Percentiles rank a stretch among this genome's conserved stretches.
These are phyloP conservation scores for Caryopteris hybrid DNA, from an alignment of 305 asterid genomes.

Conservation along the genomic window DNA sequence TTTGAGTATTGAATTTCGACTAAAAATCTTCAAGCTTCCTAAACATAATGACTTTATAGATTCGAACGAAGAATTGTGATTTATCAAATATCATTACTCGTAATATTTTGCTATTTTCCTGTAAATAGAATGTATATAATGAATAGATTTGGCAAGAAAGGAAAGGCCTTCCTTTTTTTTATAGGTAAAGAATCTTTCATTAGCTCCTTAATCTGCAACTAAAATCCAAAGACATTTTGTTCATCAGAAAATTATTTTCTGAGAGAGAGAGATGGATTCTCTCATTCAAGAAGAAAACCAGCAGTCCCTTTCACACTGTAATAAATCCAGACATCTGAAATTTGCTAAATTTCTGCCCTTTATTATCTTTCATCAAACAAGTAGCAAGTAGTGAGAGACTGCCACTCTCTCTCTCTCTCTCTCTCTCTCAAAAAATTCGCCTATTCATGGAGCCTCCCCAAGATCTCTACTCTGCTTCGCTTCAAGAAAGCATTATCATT, in stretches of 20 bases:
- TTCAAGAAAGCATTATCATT: neutral
- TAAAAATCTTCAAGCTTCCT: no score
- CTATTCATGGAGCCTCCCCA: constrained; percentile 19
- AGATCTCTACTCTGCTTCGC: constrained; percentile 13
- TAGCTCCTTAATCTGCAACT: neutral
- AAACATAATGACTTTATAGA: no score
- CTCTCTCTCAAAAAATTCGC: neutral
- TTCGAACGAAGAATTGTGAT: no score
- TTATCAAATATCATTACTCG: no score
- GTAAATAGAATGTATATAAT: no score
- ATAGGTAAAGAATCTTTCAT: neutral
- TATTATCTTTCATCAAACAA: neutral
- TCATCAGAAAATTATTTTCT: neutral
- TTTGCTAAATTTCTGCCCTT: neutral
- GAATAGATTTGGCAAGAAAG: no score
- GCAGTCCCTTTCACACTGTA: constrained; percentile 4
- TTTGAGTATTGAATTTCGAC: no score
- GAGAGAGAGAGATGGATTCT: no score
- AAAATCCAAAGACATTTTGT: constrained; percentile 7
- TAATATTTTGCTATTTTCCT: no score
- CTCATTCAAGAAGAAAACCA: constrained; percentile 11
- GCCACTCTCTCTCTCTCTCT: constrained; percentile 14
- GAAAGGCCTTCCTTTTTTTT: no score
- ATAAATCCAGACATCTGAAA: neutral
- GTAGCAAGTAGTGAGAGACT: constrained; percentile 11